Conservation (phyloP, 768 basidiomycete species). For the Lactarius trivialis region DNA sequence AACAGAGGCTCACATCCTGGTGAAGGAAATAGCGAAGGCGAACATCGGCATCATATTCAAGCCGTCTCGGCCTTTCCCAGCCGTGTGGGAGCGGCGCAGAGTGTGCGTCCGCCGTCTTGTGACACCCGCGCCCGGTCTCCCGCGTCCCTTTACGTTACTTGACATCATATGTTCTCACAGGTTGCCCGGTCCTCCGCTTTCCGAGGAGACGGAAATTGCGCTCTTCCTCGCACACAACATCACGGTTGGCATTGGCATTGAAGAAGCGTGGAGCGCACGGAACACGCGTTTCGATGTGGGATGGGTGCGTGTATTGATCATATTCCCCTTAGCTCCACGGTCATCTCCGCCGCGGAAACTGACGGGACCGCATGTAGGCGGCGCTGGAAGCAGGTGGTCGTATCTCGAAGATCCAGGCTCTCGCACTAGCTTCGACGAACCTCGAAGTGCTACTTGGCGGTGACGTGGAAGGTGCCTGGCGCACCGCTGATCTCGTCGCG, state of each 20-base stretch:
- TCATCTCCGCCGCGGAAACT: conserved; percentile 2
- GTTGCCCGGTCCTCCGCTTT: conserved; percentile 68
- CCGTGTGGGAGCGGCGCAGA: conserved; percentile 57
- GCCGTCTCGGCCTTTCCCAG: conserved; percentile 66
- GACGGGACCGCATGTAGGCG: conserved; percentile 14
- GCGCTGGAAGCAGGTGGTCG: conserved; percentile 26
- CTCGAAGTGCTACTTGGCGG: conserved; percentile 47
- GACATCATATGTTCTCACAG: conserved; percentile 30
- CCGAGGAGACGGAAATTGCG: conserved; percentile 51
- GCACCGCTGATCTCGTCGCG: conserved; percentile 29
- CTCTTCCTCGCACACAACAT: conserved; percentile 63
- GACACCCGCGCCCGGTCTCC: neutral
- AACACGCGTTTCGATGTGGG: conserved; percentile 75
- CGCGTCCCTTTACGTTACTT: neutral
- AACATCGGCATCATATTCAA: conserved; percentile 64
- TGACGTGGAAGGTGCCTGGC: conserved; percentile 15
- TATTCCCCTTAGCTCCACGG: conserved; percentile 9
- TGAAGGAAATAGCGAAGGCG: conserved; percentile 60
- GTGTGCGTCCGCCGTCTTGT: conserved; percentile 40
- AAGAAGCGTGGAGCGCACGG: conserved; percentile 64
- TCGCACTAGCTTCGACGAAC: conserved; percentile 49
- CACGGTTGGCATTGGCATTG: conserved; percentile 60
- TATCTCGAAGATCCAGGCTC: conserved; percentile 37
- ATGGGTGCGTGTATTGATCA: conserved; percentile 53
- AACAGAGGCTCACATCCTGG: conserved; percentile 65